phyloP scores from a whole-genome alignment of 1,284 basidiomycete genomes.

The Ustilago bromivora region DNA sequence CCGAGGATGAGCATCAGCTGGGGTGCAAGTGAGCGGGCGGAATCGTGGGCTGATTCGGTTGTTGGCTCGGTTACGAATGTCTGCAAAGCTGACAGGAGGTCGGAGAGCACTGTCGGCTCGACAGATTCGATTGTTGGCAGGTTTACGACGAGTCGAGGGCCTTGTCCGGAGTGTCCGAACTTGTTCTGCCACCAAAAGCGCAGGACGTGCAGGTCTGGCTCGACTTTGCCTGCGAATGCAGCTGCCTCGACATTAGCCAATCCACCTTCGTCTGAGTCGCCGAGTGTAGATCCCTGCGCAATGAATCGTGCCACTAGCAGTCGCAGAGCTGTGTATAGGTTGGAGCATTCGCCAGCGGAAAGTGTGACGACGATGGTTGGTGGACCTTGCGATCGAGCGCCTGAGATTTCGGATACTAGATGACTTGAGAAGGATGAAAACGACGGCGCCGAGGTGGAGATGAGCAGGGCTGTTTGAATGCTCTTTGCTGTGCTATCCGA shows the following conservation, averaged over 20 bases:
- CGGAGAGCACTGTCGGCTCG: slow-evolving; percentile 47
- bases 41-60: neutral
- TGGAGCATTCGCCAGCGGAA: slow-evolving; percentile 42
- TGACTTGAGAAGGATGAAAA: slow-evolving; percentile 43
- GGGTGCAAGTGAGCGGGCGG: slow-evolving; percentile 3
- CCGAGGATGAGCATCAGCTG: slow-evolving; percentile 45
- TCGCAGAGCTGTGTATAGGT: slow-evolving; percentile 41
- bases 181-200: slow-evolving; percentile 33
- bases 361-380: slow-evolving; percentile 45
- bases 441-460: slow-evolving; percentile 41
- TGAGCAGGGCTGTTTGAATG: slow-evolving; percentile 48
- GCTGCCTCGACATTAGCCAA: slow-evolving; percentile 25
- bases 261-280: neutral
- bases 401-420: slow-evolving; percentile 41
- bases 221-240: slow-evolving; percentile 39
- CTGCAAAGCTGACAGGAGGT: slow-evolving; percentile 44
- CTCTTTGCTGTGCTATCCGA: slow-evolving; percentile 16
- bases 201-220: slow-evolving; percentile 39
- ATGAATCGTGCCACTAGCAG: slow-evolving; percentile 51
- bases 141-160: slow-evolving; percentile 33
- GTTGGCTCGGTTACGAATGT: slow-evolving; percentile 38
- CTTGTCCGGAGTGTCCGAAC: slow-evolving; percentile 2
- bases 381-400: slow-evolving; percentile 4
- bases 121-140: slow-evolving; percentile 45
- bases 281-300: slow-evolving; percentile 25